A percentile compares a stretch with the other conserved stretches of the same genome.
Conservation (phyloP, 2,329 filamentous ascomycete genomes). For the Fusarium concolor region DNA sequence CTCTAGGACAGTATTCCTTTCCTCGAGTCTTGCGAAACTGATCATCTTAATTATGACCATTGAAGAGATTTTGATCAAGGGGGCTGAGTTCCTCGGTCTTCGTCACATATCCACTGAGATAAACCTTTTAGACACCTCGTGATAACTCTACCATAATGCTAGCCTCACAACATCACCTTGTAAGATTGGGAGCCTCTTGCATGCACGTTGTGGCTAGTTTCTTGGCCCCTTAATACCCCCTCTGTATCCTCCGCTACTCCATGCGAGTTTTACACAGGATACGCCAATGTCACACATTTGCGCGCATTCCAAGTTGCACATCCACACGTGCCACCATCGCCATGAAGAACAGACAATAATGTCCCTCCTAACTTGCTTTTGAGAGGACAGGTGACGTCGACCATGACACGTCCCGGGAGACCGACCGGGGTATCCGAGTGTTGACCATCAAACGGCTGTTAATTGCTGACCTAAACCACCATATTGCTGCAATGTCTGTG, state of each 20-base stretch:
- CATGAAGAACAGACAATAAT: constrained; percentile 8
- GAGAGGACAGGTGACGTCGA: constrained; percentile 24
- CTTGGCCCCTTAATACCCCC: not conserved
- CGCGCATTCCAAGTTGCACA: constrained; percentile 5
- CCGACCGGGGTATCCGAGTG: not conserved
- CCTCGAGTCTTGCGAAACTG: constrained; percentile 9
- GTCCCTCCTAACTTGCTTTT: constrained; percentile 1
- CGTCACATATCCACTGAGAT: constrained; percentile 8
- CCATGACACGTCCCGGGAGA: constrained; percentile 16
- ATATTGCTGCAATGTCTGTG: not conserved
- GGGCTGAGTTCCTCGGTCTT: constrained; percentile 11
- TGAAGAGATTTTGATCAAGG: constrained; percentile 6
- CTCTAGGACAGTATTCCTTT: constrained; percentile 6
- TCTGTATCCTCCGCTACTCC: not conserved
- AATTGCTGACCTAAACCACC: constrained; percentile 1
- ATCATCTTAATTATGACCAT: not conserved
- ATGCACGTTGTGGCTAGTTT: not conserved
- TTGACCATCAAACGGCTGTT: not conserved
- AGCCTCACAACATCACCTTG: not conserved
- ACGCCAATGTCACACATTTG: constrained; percentile 6
- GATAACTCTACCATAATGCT: not conserved
- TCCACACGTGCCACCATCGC: constrained; percentile 13
- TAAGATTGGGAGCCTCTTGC: not conserved
- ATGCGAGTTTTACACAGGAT: not conserved
- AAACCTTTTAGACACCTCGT: constrained; percentile 1